phyloP scores from a whole-genome alignment of 306 rosid species.

The Corylus heterophylla region DNA sequence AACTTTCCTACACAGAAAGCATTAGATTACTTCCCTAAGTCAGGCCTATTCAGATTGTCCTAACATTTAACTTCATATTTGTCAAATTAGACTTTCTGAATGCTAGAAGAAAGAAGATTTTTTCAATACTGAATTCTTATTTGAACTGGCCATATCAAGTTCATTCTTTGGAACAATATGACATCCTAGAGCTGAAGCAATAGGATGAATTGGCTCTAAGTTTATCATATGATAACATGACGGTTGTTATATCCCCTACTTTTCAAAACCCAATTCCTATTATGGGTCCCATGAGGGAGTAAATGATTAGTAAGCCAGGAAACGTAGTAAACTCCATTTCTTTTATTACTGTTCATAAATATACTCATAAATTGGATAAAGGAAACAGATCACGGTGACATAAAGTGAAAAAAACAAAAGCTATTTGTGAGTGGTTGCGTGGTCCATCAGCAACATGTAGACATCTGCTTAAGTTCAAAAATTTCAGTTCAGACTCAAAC shows the following conservation, averaged over 20 bases:
- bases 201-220: not conserved
- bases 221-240: not conserved
- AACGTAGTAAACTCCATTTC: not conserved
- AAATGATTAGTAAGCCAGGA: not conserved
- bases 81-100: not conserved
- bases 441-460: not conserved
- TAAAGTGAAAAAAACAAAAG: not conserved
- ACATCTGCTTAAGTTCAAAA: not conserved
- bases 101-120: not conserved
- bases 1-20: not conserved
- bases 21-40: not conserved
- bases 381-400: not conserved
- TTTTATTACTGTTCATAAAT: not conserved
- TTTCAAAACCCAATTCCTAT: not conserved
- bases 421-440: not conserved
- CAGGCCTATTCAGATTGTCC: not conserved
- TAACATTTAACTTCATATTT: constrained; percentile 1
- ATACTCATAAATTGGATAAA: not conserved
- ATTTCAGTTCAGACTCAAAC: constrained; percentile 25
- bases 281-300: not conserved
- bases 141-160: not conserved
- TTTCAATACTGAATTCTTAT: not conserved
- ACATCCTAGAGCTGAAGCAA: not conserved
- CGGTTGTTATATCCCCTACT: not conserved
- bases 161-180: constrained; percentile 1